A percentile compares a stretch with the other conserved stretches of the same genome.
These are phyloP conservation scores for Colletotrichum camelliae DNA, from an alignment of 2,329 filamentous ascomycete genomes.

Conservation along the genomic window DNA sequence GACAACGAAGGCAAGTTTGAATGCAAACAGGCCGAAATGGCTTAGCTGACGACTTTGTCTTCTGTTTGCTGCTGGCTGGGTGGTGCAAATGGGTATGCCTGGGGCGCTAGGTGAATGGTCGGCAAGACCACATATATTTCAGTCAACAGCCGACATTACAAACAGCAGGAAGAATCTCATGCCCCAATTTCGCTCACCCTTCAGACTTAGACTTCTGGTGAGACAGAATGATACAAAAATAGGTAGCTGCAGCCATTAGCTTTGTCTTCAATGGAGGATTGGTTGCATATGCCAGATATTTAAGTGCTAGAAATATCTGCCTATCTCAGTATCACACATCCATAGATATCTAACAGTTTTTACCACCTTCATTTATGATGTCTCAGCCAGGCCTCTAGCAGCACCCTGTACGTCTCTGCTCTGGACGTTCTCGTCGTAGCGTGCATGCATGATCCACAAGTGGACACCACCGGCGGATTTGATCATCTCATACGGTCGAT, in stretches of 20 bases:
- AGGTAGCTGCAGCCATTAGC: rapidly evolving
- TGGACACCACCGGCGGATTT: rapidly evolving
- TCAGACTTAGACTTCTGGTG: background rate
- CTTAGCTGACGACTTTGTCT: background rate
- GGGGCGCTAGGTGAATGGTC: too few relatives aligned
- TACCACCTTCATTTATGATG: background rate
- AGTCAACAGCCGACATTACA: background rate
- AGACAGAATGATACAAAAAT: rapidly evolving
- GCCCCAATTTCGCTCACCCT: background rate
- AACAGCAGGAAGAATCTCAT: background rate
- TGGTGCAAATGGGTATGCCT: background rate
- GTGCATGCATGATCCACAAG: background rate
- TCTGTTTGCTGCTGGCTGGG: background rate
- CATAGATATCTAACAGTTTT: too few relatives aligned
- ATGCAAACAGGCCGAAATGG: background rate
- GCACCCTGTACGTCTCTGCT: background rate
- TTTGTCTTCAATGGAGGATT: rapidly evolving
- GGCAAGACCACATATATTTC: background rate
- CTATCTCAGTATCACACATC: too few relatives aligned
- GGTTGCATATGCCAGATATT: background rate
- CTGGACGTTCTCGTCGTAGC: background rate
- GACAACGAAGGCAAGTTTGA: background rate
- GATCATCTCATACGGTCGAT: slow-evolving; percentile 29
- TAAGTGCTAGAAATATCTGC: rapidly evolving
- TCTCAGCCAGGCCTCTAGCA: background rate